phyloP scores from a whole-genome alignment of 768 basidiomycete species.

The Porpolomopsis calyptriformis region DNA sequence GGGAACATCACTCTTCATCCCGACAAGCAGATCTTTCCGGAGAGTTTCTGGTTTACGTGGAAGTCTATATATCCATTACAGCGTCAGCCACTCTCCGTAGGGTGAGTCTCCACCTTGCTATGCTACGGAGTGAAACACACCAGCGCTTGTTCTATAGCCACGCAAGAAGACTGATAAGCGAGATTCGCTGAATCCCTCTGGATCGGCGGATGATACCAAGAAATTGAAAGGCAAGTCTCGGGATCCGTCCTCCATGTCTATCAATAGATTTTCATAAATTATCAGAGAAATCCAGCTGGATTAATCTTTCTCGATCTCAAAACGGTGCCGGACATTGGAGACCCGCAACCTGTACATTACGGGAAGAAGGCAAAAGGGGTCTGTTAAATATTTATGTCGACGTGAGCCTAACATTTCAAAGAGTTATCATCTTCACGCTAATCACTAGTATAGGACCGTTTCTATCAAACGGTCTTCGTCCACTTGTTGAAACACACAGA shows the following conservation, averaged over 20 bases:
- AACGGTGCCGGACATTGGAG: constrained; percentile 57
- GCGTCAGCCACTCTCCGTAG: constrained; percentile 45
- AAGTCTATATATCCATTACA: constrained; percentile 49
- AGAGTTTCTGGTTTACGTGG: constrained; percentile 53
- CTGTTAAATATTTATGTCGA: constrained; percentile 67
- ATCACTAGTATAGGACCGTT: constrained; percentile 40
- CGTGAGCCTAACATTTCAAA: constrained; percentile 29
- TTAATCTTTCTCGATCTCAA: constrained; percentile 42
- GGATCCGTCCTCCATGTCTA: constrained; percentile 1
- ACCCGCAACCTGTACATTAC: constrained; percentile 57
- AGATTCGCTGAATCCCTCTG: constrained; percentile 31
- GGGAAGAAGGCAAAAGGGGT: constrained; percentile 57
- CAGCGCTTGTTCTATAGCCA: constrained; percentile 31
- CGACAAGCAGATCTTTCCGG: constrained; percentile 16
- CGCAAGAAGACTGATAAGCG: constrained; percentile 51
- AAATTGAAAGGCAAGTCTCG: constrained; percentile 49
- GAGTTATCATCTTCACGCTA: not conserved
- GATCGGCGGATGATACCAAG: constrained; percentile 32
- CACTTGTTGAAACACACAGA: constrained; percentile 71
- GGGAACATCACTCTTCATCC: constrained; percentile 18
- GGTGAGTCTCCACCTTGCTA: constrained; percentile 25
- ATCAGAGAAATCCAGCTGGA: constrained; percentile 66
- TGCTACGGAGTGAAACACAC: not conserved
- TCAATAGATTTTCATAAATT: not conserved
- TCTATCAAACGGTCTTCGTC: constrained; percentile 65